Evolutionary conservation across 1,284 basidiomycete genomes (phyloP), one percentile per base, ranked within the genome.

Genomic region (Sporisorium reilianum): DNA sequence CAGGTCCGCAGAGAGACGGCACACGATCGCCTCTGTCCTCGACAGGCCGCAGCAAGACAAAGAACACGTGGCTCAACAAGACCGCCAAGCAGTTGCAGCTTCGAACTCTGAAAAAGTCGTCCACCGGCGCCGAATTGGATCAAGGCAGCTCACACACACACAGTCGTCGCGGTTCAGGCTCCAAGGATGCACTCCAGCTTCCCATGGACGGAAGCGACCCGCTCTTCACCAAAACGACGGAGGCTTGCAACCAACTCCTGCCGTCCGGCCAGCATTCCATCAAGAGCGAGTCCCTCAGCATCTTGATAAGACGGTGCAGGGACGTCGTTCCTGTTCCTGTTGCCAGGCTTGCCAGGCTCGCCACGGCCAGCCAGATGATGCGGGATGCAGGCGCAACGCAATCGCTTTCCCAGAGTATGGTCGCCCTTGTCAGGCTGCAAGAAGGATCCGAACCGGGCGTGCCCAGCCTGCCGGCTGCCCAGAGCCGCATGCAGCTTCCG

Each of bases 291-390:
- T 67, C 75, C 25, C 45, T 60, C 14, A 59, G 71, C 23, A 77
- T 84, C 46, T 59, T 81, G 25, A 46, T 84, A 7, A 38, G 69
- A 4, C 69, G 82, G 20, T 84, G 79, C 46, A 66, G 83, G 42
- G 83, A 84, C 25, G 64, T 83, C 9, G 82, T 84, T 5, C 80
- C 83, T 20, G 80, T 84, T 2, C 82, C 83, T 22, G 77, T 84
- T 0, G 82, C 83, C 11, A 70, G 81, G 40, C 56, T 80, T 5
- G 83, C 81, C 9, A 59, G 80, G 20, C 66, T 81, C 44, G 64
- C 58, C 12, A 64, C 55, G 5, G 57, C 61, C 36, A 64, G 64
- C 25, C 60, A 69, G 41, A 26, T 69, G 28, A 30, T 67, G 26
- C 49, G 61, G 23, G 60, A 54, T 14, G 38, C 58, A 28, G 56